Conservation (phyloP, 371 early-diverging fungal genomes). For the Mucor racemosus region DNA sequence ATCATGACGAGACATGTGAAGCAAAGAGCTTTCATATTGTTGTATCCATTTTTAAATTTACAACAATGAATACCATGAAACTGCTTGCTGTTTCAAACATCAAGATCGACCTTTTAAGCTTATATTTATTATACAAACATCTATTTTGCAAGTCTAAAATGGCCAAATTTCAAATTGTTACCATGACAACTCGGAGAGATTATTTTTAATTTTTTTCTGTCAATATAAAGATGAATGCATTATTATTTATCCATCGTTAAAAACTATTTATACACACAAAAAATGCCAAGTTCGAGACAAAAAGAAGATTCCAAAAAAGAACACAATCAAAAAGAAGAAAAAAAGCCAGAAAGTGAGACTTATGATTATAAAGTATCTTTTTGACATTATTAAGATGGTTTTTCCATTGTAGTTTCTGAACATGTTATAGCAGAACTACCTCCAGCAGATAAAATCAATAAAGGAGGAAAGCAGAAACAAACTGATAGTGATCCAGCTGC, state of each 20-base stretch:
- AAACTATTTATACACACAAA: neutral
- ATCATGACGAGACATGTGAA: too few relatives aligned
- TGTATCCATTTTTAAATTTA: too few relatives aligned
- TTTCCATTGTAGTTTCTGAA: neutral
- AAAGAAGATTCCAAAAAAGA: neutral
- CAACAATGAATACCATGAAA: too few relatives aligned
- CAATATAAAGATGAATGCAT: neutral
- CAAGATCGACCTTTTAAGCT: too few relatives aligned
- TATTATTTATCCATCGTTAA: neutral
- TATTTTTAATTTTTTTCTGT: constrained; percentile 4
- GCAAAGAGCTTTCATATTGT: too few relatives aligned
- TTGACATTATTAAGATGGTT: neutral
- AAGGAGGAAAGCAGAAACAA: neutral
- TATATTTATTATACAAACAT: neutral
- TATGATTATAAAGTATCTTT: neutral
- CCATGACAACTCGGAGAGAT: constrained; percentile 5
- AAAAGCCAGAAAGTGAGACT: neutral
- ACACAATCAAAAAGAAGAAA: neutral
- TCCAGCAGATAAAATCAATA: neutral
- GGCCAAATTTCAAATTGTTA: neutral
- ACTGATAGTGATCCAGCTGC: neutral
- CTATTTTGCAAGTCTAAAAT: neutral
- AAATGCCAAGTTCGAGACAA: neutral
- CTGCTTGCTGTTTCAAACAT: too few relatives aligned
- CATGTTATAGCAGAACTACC: neutral